These are phyloP conservation scores for Cadophora malorum DNA, from an alignment of 2,329 filamentous ascomycete genomes.

Conservation along the genomic window DNA sequence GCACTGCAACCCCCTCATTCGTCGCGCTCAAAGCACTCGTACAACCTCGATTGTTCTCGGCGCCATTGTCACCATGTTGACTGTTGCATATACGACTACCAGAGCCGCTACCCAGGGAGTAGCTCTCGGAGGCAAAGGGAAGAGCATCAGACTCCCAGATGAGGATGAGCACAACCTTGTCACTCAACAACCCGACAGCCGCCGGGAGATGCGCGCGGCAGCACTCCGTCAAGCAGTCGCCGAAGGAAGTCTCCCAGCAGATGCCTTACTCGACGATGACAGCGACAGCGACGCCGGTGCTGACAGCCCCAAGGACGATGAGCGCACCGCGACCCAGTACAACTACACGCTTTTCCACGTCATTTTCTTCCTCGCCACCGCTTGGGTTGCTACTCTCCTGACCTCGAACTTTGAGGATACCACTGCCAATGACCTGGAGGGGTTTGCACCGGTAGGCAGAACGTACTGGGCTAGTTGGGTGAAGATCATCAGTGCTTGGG, in stretches of 20 bases:
- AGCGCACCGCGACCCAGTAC: conserved; percentile 89
- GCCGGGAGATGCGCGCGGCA: conserved; percentile 91
- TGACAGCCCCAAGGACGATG: conserved; percentile 79
- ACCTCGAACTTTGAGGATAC: conserved; percentile 78
- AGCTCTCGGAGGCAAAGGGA: conserved; percentile 69
- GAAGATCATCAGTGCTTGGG: conserved; percentile 97
- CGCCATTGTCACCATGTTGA: conserved; percentile 94
- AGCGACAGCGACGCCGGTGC: conserved; percentile 64
- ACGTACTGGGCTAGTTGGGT: conserved; percentile 99
- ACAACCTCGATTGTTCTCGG: conserved; percentile 91
- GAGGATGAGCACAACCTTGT: conserved; percentile 89
- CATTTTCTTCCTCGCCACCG: conserved; percentile 95
- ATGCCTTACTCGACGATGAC: conserved; percentile 76
- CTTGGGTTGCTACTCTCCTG: conserved; percentile 92
- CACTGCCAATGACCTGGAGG: conserved; percentile 62
- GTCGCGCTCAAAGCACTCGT: conserved; percentile 81
- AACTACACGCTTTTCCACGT: conserved; percentile 96
- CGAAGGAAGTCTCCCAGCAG: conserved; percentile 88
- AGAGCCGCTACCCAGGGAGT: conserved; percentile 91
- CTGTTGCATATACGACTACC: conserved; percentile 96
- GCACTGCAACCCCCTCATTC: conserved; percentile 90
- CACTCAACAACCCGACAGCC: conserved; percentile 78
- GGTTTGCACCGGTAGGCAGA: conserved; percentile 90
- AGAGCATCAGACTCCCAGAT: conserved; percentile 66
- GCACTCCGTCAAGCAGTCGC: conserved; percentile 91